These are phyloP conservation scores for Panicum virgatum DNA, from an alignment of 202 grass and related monocot species.

Conservation along the genomic window DNA sequence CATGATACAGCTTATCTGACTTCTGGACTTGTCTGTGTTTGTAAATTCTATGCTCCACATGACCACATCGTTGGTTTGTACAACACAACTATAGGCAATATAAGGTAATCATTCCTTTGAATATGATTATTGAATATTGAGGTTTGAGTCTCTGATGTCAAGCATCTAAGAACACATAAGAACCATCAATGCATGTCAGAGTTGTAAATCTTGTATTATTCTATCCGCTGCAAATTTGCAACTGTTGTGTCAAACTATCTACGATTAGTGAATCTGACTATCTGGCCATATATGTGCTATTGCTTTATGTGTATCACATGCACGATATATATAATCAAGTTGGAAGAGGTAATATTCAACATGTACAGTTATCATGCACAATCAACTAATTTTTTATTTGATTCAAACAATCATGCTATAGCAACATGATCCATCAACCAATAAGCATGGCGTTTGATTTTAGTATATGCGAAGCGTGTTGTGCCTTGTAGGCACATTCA, in stretches of 20 bases:
- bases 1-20: conserved; percentile 10
- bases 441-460: not conserved
- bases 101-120: conserved; percentile 14
- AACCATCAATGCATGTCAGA: not conserved
- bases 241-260: not conserved
- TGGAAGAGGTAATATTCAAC: not conserved
- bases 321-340: not conserved
- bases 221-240: not conserved
- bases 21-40: not conserved
- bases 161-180: not conserved
- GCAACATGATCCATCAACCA: no score
- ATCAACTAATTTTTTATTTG: not conserved
- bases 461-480: not conserved
- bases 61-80: conserved; percentile 23
- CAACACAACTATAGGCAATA: conserved; percentile 32
- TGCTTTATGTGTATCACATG: not conserved
- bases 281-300: not conserved
- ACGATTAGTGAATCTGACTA: not conserved
- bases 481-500: not conserved
- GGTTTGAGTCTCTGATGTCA: conserved; percentile 18
- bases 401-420: not conserved
- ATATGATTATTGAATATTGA: not conserved
- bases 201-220: not conserved
- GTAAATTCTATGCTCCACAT: not conserved
- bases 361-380: not conserved